Conservation (phyloP, 1,139 yeast species). For the Kodamaea sp. region DNA sequence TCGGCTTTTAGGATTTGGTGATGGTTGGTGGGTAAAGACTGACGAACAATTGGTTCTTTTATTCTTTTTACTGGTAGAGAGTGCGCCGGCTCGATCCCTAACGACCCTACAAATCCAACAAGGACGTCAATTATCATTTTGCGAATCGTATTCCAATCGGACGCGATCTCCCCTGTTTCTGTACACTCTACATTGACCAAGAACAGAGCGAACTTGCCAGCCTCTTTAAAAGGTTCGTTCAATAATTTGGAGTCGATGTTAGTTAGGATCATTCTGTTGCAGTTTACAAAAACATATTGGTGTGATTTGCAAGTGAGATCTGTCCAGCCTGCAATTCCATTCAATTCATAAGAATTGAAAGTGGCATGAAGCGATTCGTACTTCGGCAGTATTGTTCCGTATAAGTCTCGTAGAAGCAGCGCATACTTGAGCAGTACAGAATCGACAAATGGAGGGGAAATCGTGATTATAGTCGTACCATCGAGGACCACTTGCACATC, state of each 20-base stretch:
- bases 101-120: conserved; percentile 1
- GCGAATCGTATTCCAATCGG: conserved; percentile 9
- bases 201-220: conserved; percentile 33
- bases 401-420: background rate
- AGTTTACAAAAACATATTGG: conserved; percentile 50
- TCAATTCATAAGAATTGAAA: conserved; percentile 22
- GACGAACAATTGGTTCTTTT: too few relatives aligned
- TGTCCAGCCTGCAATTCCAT: conserved; percentile 27
- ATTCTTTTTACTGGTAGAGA: too few relatives aligned
- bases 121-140: conserved; percentile 29
- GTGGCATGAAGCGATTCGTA: conserved; percentile 20
- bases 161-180: conserved; percentile 2
- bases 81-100: too few relatives aligned
- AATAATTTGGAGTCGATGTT: conserved; percentile 23
- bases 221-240: conserved; percentile 22
- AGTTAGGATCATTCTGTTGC: conserved; percentile 24
- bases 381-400: conserved; percentile 7
- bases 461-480: too few relatives aligned
- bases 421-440: too few relatives aligned
- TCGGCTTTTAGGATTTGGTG: conserved; percentile 2
- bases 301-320: conserved; percentile 30
- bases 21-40: background rate
- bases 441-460: too few relatives aligned
- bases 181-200: conserved; percentile 34
- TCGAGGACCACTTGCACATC: too few relatives aligned